Base-by-base conservation (phyloP, 2,329 filamentous ascomycete species). In the Myotisia sp. region DNA sequence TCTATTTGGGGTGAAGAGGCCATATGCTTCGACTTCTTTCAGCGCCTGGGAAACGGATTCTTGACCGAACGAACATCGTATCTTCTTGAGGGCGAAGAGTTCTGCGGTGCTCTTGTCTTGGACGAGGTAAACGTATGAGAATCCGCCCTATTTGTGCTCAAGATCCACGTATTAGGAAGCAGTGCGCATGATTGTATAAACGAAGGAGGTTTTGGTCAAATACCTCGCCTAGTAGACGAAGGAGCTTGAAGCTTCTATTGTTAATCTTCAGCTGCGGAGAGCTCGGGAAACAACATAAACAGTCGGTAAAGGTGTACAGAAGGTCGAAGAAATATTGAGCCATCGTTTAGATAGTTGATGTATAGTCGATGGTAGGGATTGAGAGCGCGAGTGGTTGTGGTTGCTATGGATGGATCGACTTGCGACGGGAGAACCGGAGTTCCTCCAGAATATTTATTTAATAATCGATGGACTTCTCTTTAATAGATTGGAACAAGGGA, bases 61-160 rank as follows among this genome's bases (percentile, higher is more conserved):
- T 58, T 90, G 80, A 45, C 90, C 90, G 52, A 98, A 95, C 3
- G 90, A 87, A 67, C 90, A 98, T 54, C 87, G 79, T 58, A 98
- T 98, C 70, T 98, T 98, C 62, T 98, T 98, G 42, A 95, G 76
- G 12, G 90, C 90, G 58, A 92, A 87, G 29, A 93, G 72, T 49
- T 87, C 76, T 39, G 82, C 80, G 34, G 75, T 79, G 36, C 74
- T 67, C 30, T 80, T 87, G 58, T 94, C 86, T 67, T 95, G 82
- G 40, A 98, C 90, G 39, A 98, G 81, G 63, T 98, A 98, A 48
- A 98, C 90, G 60, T 95, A 98, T 44, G 85, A 93, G 67, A 98
- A 98, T 51, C 90, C 90, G 54, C 90, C 90, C 79, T 87, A 43
- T 37, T 26, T 10, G 20, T 32, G 36, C 26, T 31, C 16, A 29